Evolutionary conservation across 2,329 filamentous ascomycete species (phyloP), one percentile per base, ranked within the genome.

Genomic region (Phoma sp.): DNA sequence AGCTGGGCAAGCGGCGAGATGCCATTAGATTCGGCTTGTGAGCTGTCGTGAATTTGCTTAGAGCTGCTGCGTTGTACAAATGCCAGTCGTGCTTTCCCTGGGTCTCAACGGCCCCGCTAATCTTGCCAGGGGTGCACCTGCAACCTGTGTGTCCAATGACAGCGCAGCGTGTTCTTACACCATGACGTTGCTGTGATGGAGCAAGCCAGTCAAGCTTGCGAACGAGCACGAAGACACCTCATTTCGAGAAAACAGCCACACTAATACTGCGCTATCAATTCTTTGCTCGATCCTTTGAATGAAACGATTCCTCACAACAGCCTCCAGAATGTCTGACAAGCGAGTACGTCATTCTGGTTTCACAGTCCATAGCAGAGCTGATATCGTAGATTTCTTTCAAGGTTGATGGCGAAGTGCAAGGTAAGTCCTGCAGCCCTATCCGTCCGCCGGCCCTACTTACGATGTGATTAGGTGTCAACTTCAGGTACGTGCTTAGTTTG

Each of bases 331-430:
- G 73, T 62, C 71, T 37, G 62, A 50, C 58, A 74, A 72, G 62
- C 67, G 73, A 61, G 73, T 74, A 55, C 48, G 70, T 67, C 39
- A 47, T 53, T 19, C 35, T 31, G 21, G 39, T 51, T 51, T 33
- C 38, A 35, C 38, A 32, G 10, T n/a, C 25, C 24, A 53, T 61
- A 54, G 39, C 61, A 56, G 32, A 38, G 45, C 62, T 69, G 43
- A 73, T 54, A 51, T 38, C 38, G 17, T 55, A 81, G 79, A 81
- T 81, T 54, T 74, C 74, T 9, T 82, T 77, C 75, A 79, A 73
- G 56, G 80, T 81, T 56, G 67, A 76, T 22, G 80, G 80, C 52
- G 63, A 73, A 25, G 80, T 81, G 33, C 80, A 82, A 69, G 80
- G 71, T 70, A 47, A 51, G 64, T 60, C 37, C 13, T 12, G 19